Percentiles rank a stretch among this genome's conserved stretches.
Evolutionary conservation across 1,284 basidiomycete species (phyloP).

Genomic region (Cutaneotrichosporon sp.): DNA sequence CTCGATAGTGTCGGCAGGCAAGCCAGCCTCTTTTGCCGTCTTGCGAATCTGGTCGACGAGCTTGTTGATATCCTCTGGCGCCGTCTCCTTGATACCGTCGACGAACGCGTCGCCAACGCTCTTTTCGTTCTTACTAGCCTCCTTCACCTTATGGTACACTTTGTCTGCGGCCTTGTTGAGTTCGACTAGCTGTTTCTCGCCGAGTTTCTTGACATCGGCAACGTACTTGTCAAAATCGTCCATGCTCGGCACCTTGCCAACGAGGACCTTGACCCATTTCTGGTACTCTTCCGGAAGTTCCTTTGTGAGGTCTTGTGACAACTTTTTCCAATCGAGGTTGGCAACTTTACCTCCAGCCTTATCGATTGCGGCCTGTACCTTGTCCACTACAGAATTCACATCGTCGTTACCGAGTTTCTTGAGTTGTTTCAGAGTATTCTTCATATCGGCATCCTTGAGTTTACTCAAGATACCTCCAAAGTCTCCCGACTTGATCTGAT

Average conservation of each 20-base stretch:
- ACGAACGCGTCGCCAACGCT: constrained; percentile 38
- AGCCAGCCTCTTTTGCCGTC: constrained; percentile 47
- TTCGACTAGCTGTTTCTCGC: constrained; percentile 43
- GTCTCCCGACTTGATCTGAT: constrained; percentile 8
- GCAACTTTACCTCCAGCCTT: constrained; percentile 44
- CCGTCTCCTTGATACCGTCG: constrained; percentile 43
- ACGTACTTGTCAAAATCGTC: constrained; percentile 44
- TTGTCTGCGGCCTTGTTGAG: constrained; percentile 47
- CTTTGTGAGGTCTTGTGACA: constrained; percentile 41
- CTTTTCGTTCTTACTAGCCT: constrained; percentile 46
- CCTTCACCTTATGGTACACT: constrained; percentile 45
- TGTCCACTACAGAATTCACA: constrained; percentile 43
- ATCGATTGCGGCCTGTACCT: constrained; percentile 47
- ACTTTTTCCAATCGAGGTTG: constrained; percentile 49
- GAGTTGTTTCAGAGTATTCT: constrained; percentile 42
- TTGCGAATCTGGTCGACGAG: constrained; percentile 47
- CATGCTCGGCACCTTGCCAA: constrained; percentile 42
- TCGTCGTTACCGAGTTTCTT: constrained; percentile 50
- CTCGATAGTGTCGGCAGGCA: constrained; percentile 48
- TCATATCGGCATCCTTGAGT: constrained; percentile 46
- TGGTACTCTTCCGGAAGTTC: constrained; percentile 44
- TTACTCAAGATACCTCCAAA: constrained; percentile 42
- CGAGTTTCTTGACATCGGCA: constrained; percentile 44
- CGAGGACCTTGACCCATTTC: constrained; percentile 39
- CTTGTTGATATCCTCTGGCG: constrained; percentile 46